Evolutionary conservation across 1,139 yeast genomes (phyloP), one percentile per base, ranked within the genome.

Genomic region (Geotrichum histeridarum): DNA sequence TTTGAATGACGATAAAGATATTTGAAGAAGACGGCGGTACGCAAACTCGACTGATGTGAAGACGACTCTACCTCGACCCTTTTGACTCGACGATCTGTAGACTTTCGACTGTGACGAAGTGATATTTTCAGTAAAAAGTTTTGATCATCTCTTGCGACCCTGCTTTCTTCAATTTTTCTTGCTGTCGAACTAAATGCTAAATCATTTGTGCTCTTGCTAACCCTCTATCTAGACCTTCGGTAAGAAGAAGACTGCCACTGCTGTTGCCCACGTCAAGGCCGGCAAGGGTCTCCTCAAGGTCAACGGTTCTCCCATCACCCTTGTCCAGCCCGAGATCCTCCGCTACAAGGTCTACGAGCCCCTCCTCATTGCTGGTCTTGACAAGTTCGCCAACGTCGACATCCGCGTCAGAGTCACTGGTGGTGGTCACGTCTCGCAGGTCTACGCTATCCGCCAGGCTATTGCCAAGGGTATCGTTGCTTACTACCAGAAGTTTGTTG

Each of bases 361-460:
- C 77, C 84, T 93, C 74, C 84, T 95, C 76, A 81, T 93, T 76
- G 98, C 89, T 73, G 99, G 99, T 74, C 85, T 93, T 75, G 99
- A 94, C 84, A 93, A 93, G 81, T 93, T 89, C 81, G 94, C 95
- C 78, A 85, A 85, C 83, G 86, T 93, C 72, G 99, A 93, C 80
- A 89, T 93, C 81, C 91, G 98, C 83, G 95, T 94, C 75, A 86
- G 93, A 79, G 99, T 93, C 73, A 83, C 95, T 74, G 99, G 99
- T 79, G 99, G 99, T 89, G 99, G 99, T 82, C 99, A 93, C 86
- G 96, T 91, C 70, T 91, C 98, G 66, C 99, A 93, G 83, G 95
- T 93, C 68, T 91, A 91, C 83, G 99, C 99, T 70, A 93, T 93
- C 80, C 93, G 99, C 84, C 99, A 93, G 82, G 99, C 99, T 67